Evolutionary conservation across 2,329 filamentous ascomycete species (phyloP).

Genomic region (Pseudocercospora crystallina): DNA sequence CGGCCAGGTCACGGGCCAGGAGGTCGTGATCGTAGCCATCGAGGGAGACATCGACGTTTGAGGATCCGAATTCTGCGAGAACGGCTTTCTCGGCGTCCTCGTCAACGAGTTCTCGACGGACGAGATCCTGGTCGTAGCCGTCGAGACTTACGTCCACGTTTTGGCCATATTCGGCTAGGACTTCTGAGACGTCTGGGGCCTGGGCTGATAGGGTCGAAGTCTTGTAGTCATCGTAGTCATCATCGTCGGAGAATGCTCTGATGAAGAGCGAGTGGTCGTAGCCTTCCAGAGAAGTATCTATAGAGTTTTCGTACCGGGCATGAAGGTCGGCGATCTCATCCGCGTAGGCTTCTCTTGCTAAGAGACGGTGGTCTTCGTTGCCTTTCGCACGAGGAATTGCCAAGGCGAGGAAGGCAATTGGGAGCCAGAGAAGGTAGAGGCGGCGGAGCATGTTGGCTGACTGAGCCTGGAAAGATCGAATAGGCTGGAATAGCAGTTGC

Average conservation of each 20-base stretch:
- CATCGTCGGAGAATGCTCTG: background rate
- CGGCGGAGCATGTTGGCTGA: background rate
- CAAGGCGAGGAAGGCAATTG: slow-evolving; percentile 11
- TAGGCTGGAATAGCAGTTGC: too few relatives aligned
- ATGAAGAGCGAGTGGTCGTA: slow-evolving; percentile 12
- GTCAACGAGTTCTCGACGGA: background rate
- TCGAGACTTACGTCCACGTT: slow-evolving; percentile 10
- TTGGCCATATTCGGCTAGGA: slow-evolving; percentile 8
- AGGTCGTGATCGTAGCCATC: slow-evolving; percentile 11
- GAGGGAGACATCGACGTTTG: slow-evolving; percentile 4
- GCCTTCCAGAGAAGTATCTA: slow-evolving; percentile 13
- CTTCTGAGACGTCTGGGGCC: background rate
- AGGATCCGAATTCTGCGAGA: slow-evolving; percentile 4
- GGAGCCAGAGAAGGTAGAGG: slow-evolving; percentile 16
- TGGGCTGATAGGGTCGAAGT: background rate
- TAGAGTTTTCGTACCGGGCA: slow-evolving; percentile 1
- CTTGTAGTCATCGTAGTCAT: background rate
- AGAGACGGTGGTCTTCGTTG: slow-evolving; percentile 1
- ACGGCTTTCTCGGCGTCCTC: background rate
- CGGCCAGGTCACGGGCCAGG: background rate
- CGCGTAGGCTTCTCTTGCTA: slow-evolving; percentile 7
- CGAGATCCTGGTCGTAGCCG: slow-evolving; percentile 5
- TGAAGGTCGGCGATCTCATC: slow-evolving; percentile 3
- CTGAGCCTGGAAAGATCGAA: too few relatives aligned
- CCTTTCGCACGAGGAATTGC: background rate